Conservation (phyloP, 1,139 yeast species). For the Arxiozyma bovina region DNA sequence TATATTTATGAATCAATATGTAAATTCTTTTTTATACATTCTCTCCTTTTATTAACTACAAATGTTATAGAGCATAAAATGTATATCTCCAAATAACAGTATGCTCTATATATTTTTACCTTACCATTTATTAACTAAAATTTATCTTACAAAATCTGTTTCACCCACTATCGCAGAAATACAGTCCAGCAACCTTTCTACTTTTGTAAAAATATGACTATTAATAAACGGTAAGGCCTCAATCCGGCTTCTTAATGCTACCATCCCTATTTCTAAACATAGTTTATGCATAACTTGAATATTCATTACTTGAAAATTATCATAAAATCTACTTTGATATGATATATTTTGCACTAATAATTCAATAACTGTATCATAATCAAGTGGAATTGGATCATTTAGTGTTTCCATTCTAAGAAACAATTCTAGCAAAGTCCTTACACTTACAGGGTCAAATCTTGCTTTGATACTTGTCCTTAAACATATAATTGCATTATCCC, state of each 20-base stretch:
- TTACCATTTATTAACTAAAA: background rate
- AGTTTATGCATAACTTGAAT: conserved; percentile 29
- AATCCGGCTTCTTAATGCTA: conserved; percentile 30
- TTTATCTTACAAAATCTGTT: too few species aligned
- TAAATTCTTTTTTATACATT: too few species aligned
- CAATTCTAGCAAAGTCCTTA: conserved; percentile 31
- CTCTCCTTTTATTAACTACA: too few species aligned
- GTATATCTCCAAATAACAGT: too few species aligned
- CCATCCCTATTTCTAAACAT: conserved; percentile 26
- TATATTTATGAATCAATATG: too few species aligned
- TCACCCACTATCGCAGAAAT: conserved; percentile 3
- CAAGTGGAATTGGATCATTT: conserved; percentile 19
- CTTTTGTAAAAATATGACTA: conserved; percentile 13
- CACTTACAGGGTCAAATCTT: conserved; percentile 57
- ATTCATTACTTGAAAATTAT: conserved; percentile 30
- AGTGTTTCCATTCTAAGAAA: conserved; percentile 16
- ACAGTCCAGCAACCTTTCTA: conserved; percentile 23
- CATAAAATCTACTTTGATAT: conserved; percentile 34
- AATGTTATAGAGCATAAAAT: too few species aligned
- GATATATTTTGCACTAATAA: conserved; percentile 30
- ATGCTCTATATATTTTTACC: too few species aligned
- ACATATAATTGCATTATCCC: conserved; percentile 74
- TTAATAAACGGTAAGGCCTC: conserved; percentile 23
- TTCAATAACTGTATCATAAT: conserved; percentile 29
- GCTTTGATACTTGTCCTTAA: conserved; percentile 63